phyloP scores from a whole-genome alignment of 805 yeast genomes.

The Helenozyma rhizophorensis region DNA sequence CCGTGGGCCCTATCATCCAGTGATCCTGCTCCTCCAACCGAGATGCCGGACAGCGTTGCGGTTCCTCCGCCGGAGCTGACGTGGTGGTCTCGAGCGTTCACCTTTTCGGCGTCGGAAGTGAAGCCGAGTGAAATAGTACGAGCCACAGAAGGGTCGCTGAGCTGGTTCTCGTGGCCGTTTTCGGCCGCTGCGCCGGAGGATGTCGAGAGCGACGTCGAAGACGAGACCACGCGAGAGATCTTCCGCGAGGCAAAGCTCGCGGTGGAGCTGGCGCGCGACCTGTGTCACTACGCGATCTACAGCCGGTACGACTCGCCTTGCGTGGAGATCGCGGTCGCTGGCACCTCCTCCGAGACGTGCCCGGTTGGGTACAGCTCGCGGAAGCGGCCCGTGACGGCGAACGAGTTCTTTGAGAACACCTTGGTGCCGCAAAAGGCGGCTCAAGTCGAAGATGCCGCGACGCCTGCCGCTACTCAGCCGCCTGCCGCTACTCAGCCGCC shows the following conservation, averaged over 20 bases:
- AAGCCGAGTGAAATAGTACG: too few relatives aligned
- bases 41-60: too few relatives aligned
- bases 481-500: not conserved
- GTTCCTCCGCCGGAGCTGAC: not conserved
- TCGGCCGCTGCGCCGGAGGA: conserved; percentile 6
- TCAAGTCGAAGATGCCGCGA: not conserved
- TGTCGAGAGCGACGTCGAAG: conserved; percentile 15
- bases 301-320: conserved; percentile 6
- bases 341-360: conserved; percentile 26
- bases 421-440: conserved; percentile 3
- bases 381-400: conserved; percentile 31
- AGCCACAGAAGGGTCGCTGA: not conserved
- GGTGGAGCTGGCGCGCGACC: conserved; percentile 30
- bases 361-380: conserved; percentile 31
- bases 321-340: conserved; percentile 30
- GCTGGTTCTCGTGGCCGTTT: conserved; percentile 5
- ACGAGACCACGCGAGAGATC: conserved; percentile 21
- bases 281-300: conserved; percentile 31
- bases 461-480: not conserved
- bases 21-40: too few relatives aligned
- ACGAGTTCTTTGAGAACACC: conserved; percentile 30
- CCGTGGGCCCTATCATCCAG: too few relatives aligned
- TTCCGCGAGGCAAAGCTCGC: conserved; percentile 28
- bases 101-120: too few relatives aligned
- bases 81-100: conserved; percentile 1